These are phyloP conservation scores for Carex scoparia DNA, from an alignment of 176 grass and related monocot species.

Conservation along the genomic window DNA sequence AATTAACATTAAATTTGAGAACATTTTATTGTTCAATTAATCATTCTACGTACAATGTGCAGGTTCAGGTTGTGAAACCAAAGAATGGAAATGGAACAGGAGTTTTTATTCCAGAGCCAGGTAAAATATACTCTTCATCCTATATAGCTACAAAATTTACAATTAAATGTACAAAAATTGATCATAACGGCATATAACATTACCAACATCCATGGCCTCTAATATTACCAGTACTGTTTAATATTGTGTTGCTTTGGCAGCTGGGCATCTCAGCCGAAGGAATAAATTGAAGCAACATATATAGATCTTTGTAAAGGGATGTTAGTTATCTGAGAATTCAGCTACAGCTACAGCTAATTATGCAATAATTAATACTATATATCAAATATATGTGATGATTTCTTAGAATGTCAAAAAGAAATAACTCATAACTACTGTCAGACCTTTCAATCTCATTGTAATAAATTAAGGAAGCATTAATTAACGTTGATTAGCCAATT, in stretches of 20 bases:
- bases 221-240: too few relatives aligned
- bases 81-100: slow-evolving; percentile 8
- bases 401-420: neutral
- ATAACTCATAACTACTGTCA: neutral
- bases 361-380: neutral
- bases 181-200: neutral
- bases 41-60: neutral
- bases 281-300: neutral
- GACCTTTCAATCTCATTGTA: neutral
- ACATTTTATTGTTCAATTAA: neutral
- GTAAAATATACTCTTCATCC: neutral
- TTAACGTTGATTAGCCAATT: neutral
- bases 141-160: neutral
- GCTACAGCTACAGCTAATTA: neutral
- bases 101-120: slow-evolving; percentile 4
- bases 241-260: neutral
- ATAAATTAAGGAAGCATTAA: neutral
- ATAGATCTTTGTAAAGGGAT: neutral
- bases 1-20: neutral
- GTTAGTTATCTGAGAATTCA: neutral
- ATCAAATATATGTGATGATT: neutral
- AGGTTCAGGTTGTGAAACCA: neutral
- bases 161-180: neutral
- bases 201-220: neutral
- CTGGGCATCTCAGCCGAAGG: neutral